Conservation (phyloP, 345 rosid genomes). For the Eucalyptus erythrocorys region DNA sequence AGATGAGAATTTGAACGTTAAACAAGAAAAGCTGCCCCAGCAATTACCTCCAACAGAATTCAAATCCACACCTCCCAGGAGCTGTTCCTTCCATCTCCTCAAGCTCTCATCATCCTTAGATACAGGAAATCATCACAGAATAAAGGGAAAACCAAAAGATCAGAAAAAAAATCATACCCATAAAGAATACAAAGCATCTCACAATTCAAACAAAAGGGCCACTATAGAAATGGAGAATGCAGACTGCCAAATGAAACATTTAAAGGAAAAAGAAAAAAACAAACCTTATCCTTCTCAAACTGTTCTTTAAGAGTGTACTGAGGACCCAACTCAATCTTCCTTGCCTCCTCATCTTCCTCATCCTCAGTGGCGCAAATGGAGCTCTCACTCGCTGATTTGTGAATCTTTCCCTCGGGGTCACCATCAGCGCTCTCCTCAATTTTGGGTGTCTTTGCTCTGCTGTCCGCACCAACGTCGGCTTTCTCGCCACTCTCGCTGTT, state of each 20-base stretch:
- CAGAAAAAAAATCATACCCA: not conserved
- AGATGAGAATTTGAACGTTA: not conserved
- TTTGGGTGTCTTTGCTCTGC: not conserved
- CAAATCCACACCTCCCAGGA: constrained; percentile 66
- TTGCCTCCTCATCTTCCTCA: constrained; percentile 36
- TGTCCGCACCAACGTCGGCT: constrained; percentile 4
- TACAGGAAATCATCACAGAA: not conserved
- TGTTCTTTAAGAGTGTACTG: constrained; percentile 56
- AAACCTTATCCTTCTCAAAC: constrained; percentile 62
- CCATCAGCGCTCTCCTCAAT: constrained; percentile 4
- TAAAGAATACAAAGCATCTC: not conserved
- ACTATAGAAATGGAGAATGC: not conserved
- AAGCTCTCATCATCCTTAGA: constrained; percentile 89
- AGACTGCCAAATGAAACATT: not conserved
- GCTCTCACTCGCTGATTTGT: constrained; percentile 15
- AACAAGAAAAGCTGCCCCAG: not conserved
- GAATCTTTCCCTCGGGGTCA: constrained; percentile 2
- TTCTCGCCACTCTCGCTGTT: not conserved
- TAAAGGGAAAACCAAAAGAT: not conserved
- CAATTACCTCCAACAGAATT: constrained; percentile 57
- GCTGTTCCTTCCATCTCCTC: constrained; percentile 95
- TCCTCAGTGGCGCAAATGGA: constrained; percentile 36
- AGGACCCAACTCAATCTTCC: constrained; percentile 53
- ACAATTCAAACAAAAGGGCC: not conserved
- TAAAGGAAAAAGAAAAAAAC: not conserved